Base-by-base conservation (phyloP, 2,329 filamentous ascomycete species). In the Bipolaris gigantea region DNA sequence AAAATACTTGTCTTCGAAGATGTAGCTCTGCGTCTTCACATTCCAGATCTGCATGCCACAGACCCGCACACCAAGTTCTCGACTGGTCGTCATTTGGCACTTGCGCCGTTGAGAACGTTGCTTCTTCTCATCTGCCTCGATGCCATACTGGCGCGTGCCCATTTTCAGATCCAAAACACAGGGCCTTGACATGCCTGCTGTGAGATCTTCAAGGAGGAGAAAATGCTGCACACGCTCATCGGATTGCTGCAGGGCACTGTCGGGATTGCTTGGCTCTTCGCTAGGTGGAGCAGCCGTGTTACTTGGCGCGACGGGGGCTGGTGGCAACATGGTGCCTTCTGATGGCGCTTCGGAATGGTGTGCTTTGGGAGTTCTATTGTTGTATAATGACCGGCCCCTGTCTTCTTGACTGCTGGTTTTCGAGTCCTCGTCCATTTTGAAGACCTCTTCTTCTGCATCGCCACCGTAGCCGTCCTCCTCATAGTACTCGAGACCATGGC, bases 1-100 rank as follows among this genome's bases (percentile, higher is more conserved):
- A 71, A 91, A 96, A 74, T 99, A 99, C 75, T 99, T 99, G 81
- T 99, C 94, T 71, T 96, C 89, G 70, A 97, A 99, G n/a, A 92
- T 81, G 70, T 96, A 97, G 42, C 85, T 86, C 68, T 95, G 86
- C 33, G 86, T 88, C 61, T 87, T 86, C 19, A 86, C 87, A 69
- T 97, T 93, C 91, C 93, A 99, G 1, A 96, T 91, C 73, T 99
- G 94, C 77, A 99, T 87, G 4, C 94, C 94, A 70, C 94, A 99
- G 4, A 99, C 87, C 18, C 94, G 86, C 2, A 99, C 94, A 4
- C 94, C 94, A 0, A 99, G 83, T 72, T 95, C 87, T 55, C 88
- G 86, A 7, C 94, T 97, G 0, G 94, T 99, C 0, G 94, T 99
- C 59, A 85, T 88, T 60, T 90, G 88, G 74, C 94, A 97, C 75